Evolutionary conservation across 129 eudicot species (phyloP), one percentile per base, ranked within the genome.

Genomic region (Tagetes patula): DNA sequence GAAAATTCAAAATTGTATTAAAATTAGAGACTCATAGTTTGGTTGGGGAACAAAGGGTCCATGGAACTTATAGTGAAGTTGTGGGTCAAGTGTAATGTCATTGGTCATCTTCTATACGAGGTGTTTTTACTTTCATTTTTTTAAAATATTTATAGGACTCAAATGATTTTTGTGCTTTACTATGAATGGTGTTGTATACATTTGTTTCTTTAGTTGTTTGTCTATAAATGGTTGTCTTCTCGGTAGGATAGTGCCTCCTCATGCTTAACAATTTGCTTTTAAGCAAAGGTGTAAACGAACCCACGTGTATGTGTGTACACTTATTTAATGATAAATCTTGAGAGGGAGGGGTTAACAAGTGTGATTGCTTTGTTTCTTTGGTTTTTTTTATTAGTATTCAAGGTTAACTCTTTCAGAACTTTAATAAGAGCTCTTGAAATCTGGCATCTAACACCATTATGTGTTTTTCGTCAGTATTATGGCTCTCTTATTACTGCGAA

Each of bases 91-190:
- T 67, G 75, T 75, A 41, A 67, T 76, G 80, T 77, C 75, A 46
- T 37, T 39, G 39, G n/a, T n/a, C n/a, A n/a, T n/a, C n/a, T n/a
- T 47, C 61, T 32, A 73, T 34, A 59, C 14, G 45, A 55, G 68
- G 69, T 68, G 69, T 67, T 9, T n/a, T 75, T 43, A 55, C 74
- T 76, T 77, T 77, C 68, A 69, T 58, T 63, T 76, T 69, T 65
- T 59, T 50, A 3, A 63, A 63, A 65, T 65, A 49, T 38, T 65
- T 65, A 33, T 39, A 34, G 48, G 58, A 67, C 54, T 67, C 74
- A 76, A 75, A 54, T 76, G 74, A 67, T 20, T 76, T 67, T 76
- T 46, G 61, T 69, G 75, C 68, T 76, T 58, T 76, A 76, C 80
- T 68, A 76, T 68, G 69, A 68, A 76, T 56, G 36, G 75, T 76